A percentile compares a stretch with the other conserved stretches of the same genome.
Conservation (phyloP, 1,284 basidiomycete genomes). For the Ceratobasidium sp. region DNA sequence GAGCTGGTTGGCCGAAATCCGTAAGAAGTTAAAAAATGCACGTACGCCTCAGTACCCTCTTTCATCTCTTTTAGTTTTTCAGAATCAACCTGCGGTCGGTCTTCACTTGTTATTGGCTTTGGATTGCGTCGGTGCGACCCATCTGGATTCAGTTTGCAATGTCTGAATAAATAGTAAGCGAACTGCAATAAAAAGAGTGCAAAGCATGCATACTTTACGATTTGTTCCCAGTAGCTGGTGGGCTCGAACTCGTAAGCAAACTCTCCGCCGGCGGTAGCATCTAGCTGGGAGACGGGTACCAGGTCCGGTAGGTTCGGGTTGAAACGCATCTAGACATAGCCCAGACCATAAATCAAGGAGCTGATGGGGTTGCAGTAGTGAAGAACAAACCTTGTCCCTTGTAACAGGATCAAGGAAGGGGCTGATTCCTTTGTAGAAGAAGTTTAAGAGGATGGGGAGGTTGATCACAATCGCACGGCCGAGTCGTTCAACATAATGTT, state of each 20-base stretch:
- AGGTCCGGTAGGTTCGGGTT: slow-evolving; percentile 84
- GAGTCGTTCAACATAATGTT: slow-evolving; percentile 91
- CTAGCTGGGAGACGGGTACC: slow-evolving; percentile 79
- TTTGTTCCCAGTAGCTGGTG: slow-evolving; percentile 79
- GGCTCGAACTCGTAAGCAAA: slow-evolving; percentile 83
- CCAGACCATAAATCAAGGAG: slow-evolving; percentile 3
- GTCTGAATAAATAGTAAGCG: neutral
- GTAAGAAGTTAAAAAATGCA: too few relatives aligned
- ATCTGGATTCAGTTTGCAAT: slow-evolving; percentile 33
- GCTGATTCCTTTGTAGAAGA: slow-evolving; percentile 87
- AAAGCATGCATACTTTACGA: slow-evolving; percentile 66
- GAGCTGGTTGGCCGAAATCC: neutral
- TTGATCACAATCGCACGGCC: slow-evolving; percentile 88
- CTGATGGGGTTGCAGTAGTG: neutral
- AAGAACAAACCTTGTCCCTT: slow-evolving; percentile 76
- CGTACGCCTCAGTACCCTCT: slow-evolving; percentile 7
- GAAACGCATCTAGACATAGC: slow-evolving; percentile 75
- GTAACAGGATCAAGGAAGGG: slow-evolving; percentile 93
- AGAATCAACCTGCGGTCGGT: too few relatives aligned
- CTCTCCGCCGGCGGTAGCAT: slow-evolving; percentile 77
- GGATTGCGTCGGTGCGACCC: slow-evolving; percentile 20
- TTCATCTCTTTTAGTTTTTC: too few relatives aligned
- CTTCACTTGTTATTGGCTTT: neutral
- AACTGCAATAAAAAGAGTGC: neutral
- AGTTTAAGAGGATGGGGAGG: slow-evolving; percentile 79